A percentile compares a stretch with the other conserved stretches of the same genome.
Evolutionary conservation across 805 yeast genomes (phyloP).

Genomic region (Yamadazyma kitorensis): DNA sequence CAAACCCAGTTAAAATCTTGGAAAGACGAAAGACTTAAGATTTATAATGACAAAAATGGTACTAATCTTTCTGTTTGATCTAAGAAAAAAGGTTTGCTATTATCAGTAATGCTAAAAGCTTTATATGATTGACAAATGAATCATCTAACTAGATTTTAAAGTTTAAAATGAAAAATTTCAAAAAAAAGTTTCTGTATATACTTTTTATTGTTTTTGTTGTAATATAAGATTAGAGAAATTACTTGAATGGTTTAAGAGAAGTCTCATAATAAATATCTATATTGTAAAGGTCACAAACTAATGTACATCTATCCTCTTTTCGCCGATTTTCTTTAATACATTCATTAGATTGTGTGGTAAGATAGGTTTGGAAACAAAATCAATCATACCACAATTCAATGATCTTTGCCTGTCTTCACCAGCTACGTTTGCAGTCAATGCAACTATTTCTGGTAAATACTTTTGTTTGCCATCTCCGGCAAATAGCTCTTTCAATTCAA

Average conservation of each 20-base stretch:
- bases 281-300: too few relatives aligned
- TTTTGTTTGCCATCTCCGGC: constrained; percentile 14
- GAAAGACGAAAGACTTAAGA: constrained; percentile 24
- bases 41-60: constrained; percentile 11
- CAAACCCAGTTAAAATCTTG: constrained; percentile 24
- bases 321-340: constrained; percentile 25
- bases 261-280: too few relatives aligned
- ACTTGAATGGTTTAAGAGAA: too few relatives aligned
- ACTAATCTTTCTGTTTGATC: constrained; percentile 3
- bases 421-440: constrained; percentile 53
- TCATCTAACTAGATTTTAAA: not conserved
- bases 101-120: too few relatives aligned
- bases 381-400: constrained; percentile 49
- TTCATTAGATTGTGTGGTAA: constrained; percentile 43
- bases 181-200: constrained; percentile 1
- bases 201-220: not conserved
- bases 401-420: constrained; percentile 50
- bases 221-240: too few relatives aligned
- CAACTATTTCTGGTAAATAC: constrained; percentile 39
- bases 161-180: not conserved
- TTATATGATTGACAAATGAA: too few relatives aligned
- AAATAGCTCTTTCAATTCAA: constrained; percentile 34
- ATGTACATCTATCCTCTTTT: constrained; percentile 5
- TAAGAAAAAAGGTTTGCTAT: not conserved
- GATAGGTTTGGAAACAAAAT: constrained; percentile 52